Evolutionary conservation across 805 yeast species (phyloP).

Genomic region (Cyberlindnera samutprakarnensis): DNA sequence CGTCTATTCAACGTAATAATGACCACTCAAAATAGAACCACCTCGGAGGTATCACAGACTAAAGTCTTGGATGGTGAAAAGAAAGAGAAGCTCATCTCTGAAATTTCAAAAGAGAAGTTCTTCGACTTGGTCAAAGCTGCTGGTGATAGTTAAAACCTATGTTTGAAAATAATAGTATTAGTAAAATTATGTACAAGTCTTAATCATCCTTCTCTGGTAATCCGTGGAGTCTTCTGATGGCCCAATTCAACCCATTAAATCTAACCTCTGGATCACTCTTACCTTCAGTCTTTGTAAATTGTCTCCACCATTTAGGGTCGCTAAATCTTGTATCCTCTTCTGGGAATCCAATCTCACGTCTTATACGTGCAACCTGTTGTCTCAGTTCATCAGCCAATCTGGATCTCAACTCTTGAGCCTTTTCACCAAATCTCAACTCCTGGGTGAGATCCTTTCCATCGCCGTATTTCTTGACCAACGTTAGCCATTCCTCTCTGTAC

Average conservation of each 20-base stretch:
- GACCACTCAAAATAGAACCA: constrained; percentile 63
- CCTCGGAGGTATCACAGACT: constrained; percentile 40
- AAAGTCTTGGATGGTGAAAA: constrained; percentile 34
- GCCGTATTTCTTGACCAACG: constrained; percentile 49
- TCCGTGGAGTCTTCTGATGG: constrained; percentile 60
- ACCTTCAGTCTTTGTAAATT: constrained; percentile 59
- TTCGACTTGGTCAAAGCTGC: constrained; percentile 82
- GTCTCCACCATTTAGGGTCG: constrained; percentile 68
- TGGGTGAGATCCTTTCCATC: constrained; percentile 52
- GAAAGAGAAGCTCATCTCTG: constrained; percentile 58
- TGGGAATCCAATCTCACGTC: constrained; percentile 35
- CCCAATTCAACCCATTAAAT: constrained; percentile 80
- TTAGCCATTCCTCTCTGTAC: constrained; percentile 67
- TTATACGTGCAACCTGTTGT: constrained; percentile 44
- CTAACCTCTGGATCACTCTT: constrained; percentile 56
- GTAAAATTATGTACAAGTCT: constrained; percentile 1
- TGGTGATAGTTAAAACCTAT: constrained; percentile 28
- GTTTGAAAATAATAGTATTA: no score
- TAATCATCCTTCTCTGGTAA: constrained; percentile 7
- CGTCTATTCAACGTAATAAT: constrained; percentile 77
- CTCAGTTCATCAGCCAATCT: constrained; percentile 64
- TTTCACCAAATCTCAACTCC: constrained; percentile 54
- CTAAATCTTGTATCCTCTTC: constrained; percentile 66
- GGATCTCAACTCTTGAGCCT: constrained; percentile 61
- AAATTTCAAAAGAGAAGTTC: constrained; percentile 82